Percentiles rank a stretch among this genome's conserved stretches.
Evolutionary conservation across 345 rosid genomes (phyloP).

Genomic region (Citrus medica): DNA sequence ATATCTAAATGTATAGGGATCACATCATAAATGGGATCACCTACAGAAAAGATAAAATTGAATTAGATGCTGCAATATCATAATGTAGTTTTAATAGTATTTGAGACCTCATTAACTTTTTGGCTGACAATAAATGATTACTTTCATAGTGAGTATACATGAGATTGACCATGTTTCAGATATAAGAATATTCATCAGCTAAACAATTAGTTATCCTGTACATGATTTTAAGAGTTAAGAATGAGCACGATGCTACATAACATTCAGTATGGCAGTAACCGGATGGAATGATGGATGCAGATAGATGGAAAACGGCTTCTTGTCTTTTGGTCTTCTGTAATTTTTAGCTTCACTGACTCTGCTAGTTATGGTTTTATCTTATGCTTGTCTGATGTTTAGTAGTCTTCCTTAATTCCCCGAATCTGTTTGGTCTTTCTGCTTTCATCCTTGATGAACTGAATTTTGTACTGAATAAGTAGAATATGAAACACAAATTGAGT

Average conservation of each 20-base stretch:
- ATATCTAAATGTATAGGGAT: constrained; percentile 81
- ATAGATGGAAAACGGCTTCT: neutral
- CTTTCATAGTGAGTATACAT: neutral
- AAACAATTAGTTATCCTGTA: neutral
- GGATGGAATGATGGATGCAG: neutral
- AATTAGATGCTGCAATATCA: neutral
- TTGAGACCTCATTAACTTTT: neutral
- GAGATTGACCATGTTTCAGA: neutral
- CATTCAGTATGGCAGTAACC: neutral
- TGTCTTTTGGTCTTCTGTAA: neutral
- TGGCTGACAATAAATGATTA: neutral
- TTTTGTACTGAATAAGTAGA: neutral
- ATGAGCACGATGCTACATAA: neutral
- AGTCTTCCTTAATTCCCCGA: neutral
- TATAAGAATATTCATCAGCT: neutral
- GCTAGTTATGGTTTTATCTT: neutral
- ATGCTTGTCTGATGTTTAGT: neutral
- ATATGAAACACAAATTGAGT: neutral
- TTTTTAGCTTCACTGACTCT: neutral
- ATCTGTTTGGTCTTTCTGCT: neutral
- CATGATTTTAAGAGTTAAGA: neutral
- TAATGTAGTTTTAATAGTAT: neutral
- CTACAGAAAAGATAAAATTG: constrained; percentile 41
- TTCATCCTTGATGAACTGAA: neutral
- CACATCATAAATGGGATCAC: constrained; percentile 75